Base-by-base conservation (phyloP, 768 basidiomycete genomes). In the Calocera viscosa region DNA sequence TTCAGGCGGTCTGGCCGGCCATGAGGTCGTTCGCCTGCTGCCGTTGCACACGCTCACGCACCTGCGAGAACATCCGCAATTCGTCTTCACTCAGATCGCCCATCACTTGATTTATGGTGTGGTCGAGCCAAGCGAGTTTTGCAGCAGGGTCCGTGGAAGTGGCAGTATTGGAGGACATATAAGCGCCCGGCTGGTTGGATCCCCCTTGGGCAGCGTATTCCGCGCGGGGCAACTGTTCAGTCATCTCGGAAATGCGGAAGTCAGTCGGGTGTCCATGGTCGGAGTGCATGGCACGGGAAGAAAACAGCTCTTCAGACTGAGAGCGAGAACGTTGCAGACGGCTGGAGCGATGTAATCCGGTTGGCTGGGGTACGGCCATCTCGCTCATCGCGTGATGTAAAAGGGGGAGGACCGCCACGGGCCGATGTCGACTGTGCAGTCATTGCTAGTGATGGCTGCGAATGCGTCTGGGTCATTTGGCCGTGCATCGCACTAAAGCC, bases 11-110 rank as follows among this genome's bases (percentile, higher is more conserved):
- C 53, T 60, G 53, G 30, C 53, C 26, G 22, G 53, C 53, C 53
- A 60, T 60, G 14, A 60, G 53, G 53, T 60, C 53, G 53, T 60
- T 60, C 53, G 30, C 53, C 11, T 60, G 53, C 22, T 60, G 53
- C 26, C 30, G 53, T 32, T 32, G 53, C 53, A 60, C 19, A 26
- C 53, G 53, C 19, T 60, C 53, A 22, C 53, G 53, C 30, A 60
- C 53, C 53, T 60, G 53, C 26, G 26, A 32, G 26, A 60, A 60
- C 53, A 60, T 60, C 14, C 24, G 53, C 11, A 60, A 22, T 32
- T 60, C 53, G 2, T 60, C 53, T 60, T 60, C 53, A 26, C 53
- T 60, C 26, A 60, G 30, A 32, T 60, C 53, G 30, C 53, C 53
- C 26, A 32, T 32, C 5, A 60, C 24, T 32, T 60, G 53, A 32